These are phyloP conservation scores for Eucalyptus tenuipes DNA, from an alignment of 345 rosid species.

Conservation along the genomic window DNA sequence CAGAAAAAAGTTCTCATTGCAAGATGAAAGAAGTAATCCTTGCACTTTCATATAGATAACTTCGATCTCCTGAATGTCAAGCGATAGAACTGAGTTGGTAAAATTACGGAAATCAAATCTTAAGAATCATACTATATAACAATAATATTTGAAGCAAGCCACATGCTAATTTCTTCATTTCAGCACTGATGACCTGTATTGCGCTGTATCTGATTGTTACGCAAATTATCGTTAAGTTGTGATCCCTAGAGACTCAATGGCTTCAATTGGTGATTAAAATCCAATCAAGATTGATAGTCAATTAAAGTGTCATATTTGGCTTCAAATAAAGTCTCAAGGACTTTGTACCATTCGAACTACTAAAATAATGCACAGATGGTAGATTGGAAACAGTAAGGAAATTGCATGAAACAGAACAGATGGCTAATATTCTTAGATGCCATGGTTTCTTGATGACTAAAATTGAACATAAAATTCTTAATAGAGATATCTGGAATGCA, in stretches of 20 bases:
- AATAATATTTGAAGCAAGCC: background rate
- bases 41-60: background rate
- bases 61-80: background rate
- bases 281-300: background rate
- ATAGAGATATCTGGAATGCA: background rate
- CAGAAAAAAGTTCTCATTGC: background rate
- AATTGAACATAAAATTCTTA: background rate
- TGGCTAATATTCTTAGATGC: background rate
- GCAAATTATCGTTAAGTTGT: background rate
- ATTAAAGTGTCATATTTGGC: background rate
- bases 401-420: background rate
- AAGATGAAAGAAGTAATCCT: background rate
- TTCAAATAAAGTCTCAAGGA: background rate
- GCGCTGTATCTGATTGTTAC: background rate
- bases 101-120: background rate
- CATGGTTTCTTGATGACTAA: background rate
- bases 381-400: background rate
- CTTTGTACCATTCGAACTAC: background rate
- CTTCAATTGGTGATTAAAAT: background rate
- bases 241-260: background rate
- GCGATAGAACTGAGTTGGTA: background rate
- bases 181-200: background rate
- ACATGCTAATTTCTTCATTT: background rate
- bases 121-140: background rate
- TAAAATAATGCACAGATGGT: background rate